Percentiles rank a stretch among this genome's conserved stretches.
Evolutionary conservation across 208 protist species (phyloP).

Genomic region (Trypanosoma vivax): DNA sequence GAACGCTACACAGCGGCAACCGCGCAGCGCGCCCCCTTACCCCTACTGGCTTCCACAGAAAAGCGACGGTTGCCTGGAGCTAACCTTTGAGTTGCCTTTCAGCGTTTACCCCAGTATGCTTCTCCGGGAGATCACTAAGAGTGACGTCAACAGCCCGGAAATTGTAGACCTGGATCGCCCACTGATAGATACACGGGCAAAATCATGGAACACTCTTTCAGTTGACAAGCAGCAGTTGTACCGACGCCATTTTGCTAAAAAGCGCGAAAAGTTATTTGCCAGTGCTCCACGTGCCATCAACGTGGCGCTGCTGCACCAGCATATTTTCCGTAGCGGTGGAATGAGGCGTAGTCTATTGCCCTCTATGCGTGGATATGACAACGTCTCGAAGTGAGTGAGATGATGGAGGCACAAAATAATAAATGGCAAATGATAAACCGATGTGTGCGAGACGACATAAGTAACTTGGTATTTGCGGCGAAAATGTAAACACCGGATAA

Average conservation of each 20-base stretch:
- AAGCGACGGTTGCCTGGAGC: constrained; percentile 47
- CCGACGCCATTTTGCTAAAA: constrained; percentile 41
- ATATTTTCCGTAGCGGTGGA: constrained; percentile 80
- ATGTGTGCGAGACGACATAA: too few species aligned
- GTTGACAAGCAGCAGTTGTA: constrained; percentile 49
- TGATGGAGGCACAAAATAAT: constrained; percentile 2
- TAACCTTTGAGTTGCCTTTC: constrained; percentile 51
- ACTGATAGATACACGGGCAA: constrained; percentile 30
- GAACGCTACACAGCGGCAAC: not conserved
- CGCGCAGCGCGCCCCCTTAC: constrained; percentile 25
- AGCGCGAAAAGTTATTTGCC: constrained; percentile 51
- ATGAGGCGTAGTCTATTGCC: constrained; percentile 70
- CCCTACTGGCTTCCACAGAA: constrained; percentile 74
- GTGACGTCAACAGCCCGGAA: constrained; percentile 74
- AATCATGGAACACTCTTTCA: constrained; percentile 32
- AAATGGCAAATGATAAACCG: constrained; percentile 3
- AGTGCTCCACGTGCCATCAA: constrained; percentile 54
- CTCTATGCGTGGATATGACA: constrained; percentile 79
- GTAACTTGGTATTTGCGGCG: too few species aligned
- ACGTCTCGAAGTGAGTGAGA: constrained; percentile 55
- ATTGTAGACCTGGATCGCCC: constrained; percentile 62
- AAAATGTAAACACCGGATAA: too few species aligned
- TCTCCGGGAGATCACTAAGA: constrained; percentile 78
- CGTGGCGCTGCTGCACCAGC: constrained; percentile 73
- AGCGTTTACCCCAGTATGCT: constrained; percentile 74